Evolutionary conservation across 768 basidiomycete species (phyloP), one percentile per base, ranked within the genome.

Genomic region (Termitomyces sp.): DNA sequence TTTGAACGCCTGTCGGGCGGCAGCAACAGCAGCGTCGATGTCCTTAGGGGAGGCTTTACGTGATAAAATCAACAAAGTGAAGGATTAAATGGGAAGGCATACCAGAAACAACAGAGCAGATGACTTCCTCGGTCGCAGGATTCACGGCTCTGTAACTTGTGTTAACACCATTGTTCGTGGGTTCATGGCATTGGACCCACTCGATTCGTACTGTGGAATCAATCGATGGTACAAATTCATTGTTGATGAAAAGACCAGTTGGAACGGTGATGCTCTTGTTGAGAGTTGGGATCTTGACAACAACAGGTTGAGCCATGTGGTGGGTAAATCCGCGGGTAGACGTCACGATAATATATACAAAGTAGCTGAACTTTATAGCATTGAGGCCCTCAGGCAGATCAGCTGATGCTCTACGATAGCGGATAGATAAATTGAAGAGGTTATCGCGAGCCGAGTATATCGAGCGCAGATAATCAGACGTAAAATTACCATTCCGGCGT

Each of bases 231-330:
- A 91, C 87, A 64, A 93, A 95, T 66, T 93, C 81, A 68, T 91
- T 92, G 76, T 94, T 86, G 73, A 98, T 94, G 76, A 91, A 98
- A 25, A 96, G 78, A 17, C 92, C 92, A 7, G 89, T 91, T 10
- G 86, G 86, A 37, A 94, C 77, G 35, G 74, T 74, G 49, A 91
- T 74, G 64, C 74, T 66, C 68, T 80, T 83, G 53, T 75, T 72
- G 27, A 73, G 68, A 50, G 70, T 65, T 30, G 76, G 71, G 55
- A 83, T 63, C 50, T 67, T 64, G 46, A 85, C 59, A 35, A 67
- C 73, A 52, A 69, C 72, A 51, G 68, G 61, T 55, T 71, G 73
- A 46, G 79, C 64, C 84, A 86, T 86, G 61, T 60, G 53, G 56
- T 39, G 50, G n/a, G 25, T 55, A 34, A 52, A 50, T 49, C 48